Base-by-base conservation (phyloP, 768 basidiomycete genomes). In the Termitomyces sp. region DNA sequence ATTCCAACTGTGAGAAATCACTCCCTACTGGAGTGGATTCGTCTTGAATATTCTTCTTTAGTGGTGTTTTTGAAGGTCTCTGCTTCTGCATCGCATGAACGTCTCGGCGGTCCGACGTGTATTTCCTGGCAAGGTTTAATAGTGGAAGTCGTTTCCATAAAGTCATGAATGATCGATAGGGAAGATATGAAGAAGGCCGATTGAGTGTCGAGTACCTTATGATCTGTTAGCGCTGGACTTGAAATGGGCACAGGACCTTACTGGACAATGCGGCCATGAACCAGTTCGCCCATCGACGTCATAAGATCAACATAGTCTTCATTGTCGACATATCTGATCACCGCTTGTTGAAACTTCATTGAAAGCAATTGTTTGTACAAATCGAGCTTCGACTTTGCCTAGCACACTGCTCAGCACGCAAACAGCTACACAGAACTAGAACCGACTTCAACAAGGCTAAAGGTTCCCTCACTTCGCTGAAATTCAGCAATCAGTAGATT, bases 351-450 rank as follows among this genome's bases (percentile, higher is more conserved):
- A 64, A 98, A 91, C 61, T 77, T 87, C 64, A 96, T 74, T 59
- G 84, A 81, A 56, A 93, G 73, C 9, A 87, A 72, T 64, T 93
- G 88, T 69, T 93, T 96, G 74, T 95, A 91, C 20, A 87, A 69
- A 70, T 98, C 96, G 62, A 82, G 79, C 55, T 80, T 84, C 2
- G 93, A 97, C 56, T 86, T 83, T 12, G 95, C 84, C 92, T 95
- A 57, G 30, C 27, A 53, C 54, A 4, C 60, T 46, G 44, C 20
- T 22, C 37, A 55, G 39, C 53, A 2, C 33, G 5, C 6, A 22
- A 40, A 1, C 24, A 27, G 37, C 14, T 16, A 12, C 26, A 46
- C 40, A 40, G 27, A 45, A 36, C 54, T n/a, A 34, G 22, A 9
- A 75, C 85, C 45, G 64, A 93, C 94, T 60, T 84, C 81, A 14